These are phyloP conservation scores for Trametopsis cervina DNA, from an alignment of 768 basidiomycete species.

Conservation along the genomic window DNA sequence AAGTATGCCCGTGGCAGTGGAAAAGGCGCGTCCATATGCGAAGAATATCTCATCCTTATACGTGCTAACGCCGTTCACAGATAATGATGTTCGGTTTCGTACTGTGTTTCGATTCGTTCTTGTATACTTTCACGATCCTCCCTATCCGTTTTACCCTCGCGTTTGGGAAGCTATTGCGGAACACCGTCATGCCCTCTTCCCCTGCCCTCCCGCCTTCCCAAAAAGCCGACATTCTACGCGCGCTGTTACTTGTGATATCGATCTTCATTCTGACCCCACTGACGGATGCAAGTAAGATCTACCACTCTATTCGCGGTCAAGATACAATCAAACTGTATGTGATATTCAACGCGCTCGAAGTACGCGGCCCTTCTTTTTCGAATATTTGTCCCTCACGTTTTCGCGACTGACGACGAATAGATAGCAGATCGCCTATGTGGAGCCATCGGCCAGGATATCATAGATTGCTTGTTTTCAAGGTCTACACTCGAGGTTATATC, in stretches of 20 bases:
- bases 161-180: constrained; percentile 43
- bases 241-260: constrained; percentile 67
- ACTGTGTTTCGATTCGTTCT: constrained; percentile 92
- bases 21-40: constrained; percentile 58
- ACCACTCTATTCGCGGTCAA: constrained; percentile 95
- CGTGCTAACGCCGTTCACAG: constrained; percentile 30
- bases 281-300: constrained; percentile 96
- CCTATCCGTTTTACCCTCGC: constrained; percentile 82
- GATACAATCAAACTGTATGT: constrained; percentile 99
- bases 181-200: constrained; percentile 37
- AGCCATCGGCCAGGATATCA: constrained; percentile 94
- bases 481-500: constrained; percentile 79
- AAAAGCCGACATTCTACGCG: constrained; percentile 88
- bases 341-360: constrained; percentile 97
- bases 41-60: background rate
- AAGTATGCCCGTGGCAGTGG: constrained; percentile 85
- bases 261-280: constrained; percentile 70
- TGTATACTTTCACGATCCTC: constrained; percentile 96
- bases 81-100: constrained; percentile 89
- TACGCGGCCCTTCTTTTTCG: constrained; percentile 30
- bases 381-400: background rate
- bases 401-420: constrained; percentile 31
- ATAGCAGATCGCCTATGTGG: constrained; percentile 93
- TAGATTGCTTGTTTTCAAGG: constrained; percentile 92
- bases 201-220: constrained; percentile 75